phyloP scores from a whole-genome alignment of 2,329 filamentous ascomycete species.

The Pestalotiopsis sp. region DNA sequence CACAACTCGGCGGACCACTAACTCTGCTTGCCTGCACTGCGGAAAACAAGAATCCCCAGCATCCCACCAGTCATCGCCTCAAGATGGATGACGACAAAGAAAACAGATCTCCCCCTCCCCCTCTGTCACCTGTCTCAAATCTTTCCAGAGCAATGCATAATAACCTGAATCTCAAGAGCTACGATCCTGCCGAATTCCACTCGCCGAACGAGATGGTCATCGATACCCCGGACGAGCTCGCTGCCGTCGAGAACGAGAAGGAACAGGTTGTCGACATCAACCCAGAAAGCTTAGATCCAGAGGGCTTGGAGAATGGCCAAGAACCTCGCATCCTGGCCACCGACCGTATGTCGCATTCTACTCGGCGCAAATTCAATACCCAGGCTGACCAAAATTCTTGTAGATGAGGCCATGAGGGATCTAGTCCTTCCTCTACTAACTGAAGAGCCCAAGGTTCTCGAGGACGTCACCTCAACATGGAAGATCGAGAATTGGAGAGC shows the following conservation, averaged over 20 bases:
- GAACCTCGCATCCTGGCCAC: conserved; percentile 50
- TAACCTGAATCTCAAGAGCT: conserved; percentile 38
- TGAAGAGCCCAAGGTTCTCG: conserved; percentile 77
- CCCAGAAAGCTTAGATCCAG: conserved; percentile 48
- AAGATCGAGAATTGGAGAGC: conserved; percentile 80
- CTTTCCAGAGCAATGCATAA: too few species aligned
- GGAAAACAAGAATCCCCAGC: neutral
- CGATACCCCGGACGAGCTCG: conserved; percentile 55
- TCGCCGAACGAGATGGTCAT: conserved; percentile 59
- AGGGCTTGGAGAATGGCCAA: conserved; percentile 43
- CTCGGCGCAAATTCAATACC: neutral
- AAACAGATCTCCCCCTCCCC: neutral
- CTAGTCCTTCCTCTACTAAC: conserved; percentile 69
- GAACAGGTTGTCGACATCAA: conserved; percentile 56
- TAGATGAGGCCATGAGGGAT: conserved; percentile 84
- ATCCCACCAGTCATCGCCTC: neutral
- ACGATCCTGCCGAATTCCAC: conserved; percentile 46
- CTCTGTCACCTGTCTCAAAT: neutral
- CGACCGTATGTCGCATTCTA: conserved; percentile 46
- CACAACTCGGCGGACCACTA: too few species aligned
- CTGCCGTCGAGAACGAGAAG: conserved; percentile 48
- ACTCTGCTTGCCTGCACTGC: neutral
- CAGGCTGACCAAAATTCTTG: conserved; percentile 25
- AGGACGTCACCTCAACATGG: conserved; percentile 81
- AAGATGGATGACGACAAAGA: neutral